Evolutionary conservation across 2,329 filamentous ascomycete species (phyloP).

Genomic region (Fusarium abutilonis): DNA sequence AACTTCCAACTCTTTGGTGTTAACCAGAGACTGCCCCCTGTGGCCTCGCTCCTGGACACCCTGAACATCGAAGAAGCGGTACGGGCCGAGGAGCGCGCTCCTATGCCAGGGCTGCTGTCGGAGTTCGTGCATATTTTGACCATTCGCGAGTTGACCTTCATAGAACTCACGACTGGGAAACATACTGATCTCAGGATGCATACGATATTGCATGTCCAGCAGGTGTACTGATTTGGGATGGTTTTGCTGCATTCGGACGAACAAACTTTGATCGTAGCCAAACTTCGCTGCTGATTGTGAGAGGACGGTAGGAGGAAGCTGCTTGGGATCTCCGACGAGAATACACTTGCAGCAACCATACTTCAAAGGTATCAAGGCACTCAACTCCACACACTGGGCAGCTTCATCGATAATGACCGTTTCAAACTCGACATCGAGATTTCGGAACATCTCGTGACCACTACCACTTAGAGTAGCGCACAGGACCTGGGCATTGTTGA

Average conservation of each 20-base stretch:
- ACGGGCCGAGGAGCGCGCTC: slow-evolving; percentile 83
- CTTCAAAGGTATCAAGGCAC: slow-evolving; percentile 94
- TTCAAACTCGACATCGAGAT: slow-evolving; percentile 94
- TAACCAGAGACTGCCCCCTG: slow-evolving; percentile 89
- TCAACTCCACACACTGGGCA: slow-evolving; percentile 96
- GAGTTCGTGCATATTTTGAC: slow-evolving; percentile 80
- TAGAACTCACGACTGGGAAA: slow-evolving; percentile 96
- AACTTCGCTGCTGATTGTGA: slow-evolving; percentile 92
- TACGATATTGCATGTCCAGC: slow-evolving; percentile 97
- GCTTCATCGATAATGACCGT: slow-evolving; percentile 99
- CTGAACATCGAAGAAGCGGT: slow-evolving; percentile 96
- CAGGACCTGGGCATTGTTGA: slow-evolving; percentile 90
- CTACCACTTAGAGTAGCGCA: slow-evolving; percentile 95
- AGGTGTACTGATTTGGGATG: slow-evolving; percentile 88
- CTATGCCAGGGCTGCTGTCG: slow-evolving; percentile 87
- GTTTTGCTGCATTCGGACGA: slow-evolving; percentile 97
- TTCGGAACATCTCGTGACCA: slow-evolving; percentile 97
- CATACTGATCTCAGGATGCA: slow-evolving; percentile 95
- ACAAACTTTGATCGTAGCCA: slow-evolving; percentile 97
- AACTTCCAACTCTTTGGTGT: slow-evolving; percentile 85
- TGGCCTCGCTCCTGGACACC: slow-evolving; percentile 85
- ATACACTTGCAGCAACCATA: slow-evolving; percentile 98
- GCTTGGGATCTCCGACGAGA: slow-evolving; percentile 96
- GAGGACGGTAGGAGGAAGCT: slow-evolving; percentile 93
- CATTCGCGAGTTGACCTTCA: slow-evolving; percentile 85